phyloP scores from a whole-genome alignment of 371 early-diverging fungal genomes.

The Mucor irregularis region DNA sequence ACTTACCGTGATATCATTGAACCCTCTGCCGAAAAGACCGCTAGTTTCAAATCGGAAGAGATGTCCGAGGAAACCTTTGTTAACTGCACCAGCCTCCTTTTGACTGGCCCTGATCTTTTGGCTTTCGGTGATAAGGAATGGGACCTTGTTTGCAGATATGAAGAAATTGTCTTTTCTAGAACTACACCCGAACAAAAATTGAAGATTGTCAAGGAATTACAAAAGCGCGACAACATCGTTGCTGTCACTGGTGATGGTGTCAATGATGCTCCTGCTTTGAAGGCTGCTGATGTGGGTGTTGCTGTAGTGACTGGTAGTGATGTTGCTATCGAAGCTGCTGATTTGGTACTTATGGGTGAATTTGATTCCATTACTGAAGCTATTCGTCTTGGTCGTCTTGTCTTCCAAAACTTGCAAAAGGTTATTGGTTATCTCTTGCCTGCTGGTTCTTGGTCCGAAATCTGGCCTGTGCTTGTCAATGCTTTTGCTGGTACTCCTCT shows the following conservation, averaged over 20 bases:
- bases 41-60: not conserved
- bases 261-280: slow-evolving; percentile 87
- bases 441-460: slow-evolving; percentile 68
- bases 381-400: slow-evolving; percentile 75
- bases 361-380: slow-evolving; percentile 70
- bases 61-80: too few relatives aligned
- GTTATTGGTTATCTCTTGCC: slow-evolving; percentile 74
- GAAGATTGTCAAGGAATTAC: slow-evolving; percentile 68
- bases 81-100: not conserved
- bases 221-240: slow-evolving; percentile 61
- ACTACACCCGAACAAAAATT: slow-evolving; percentile 85
- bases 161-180: slow-evolving; percentile 80
- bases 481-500: slow-evolving; percentile 66
- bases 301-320: slow-evolving; percentile 75
- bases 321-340: slow-evolving; percentile 76
- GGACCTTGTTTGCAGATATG: slow-evolving; percentile 56
- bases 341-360: slow-evolving; percentile 69
- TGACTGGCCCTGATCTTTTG: slow-evolving; percentile 54
- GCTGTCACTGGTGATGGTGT: slow-evolving; percentile 91
- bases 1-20: slow-evolving; percentile 8
- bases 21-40: slow-evolving; percentile 6
- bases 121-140: slow-evolving; percentile 52
- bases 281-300: slow-evolving; percentile 75
- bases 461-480: slow-evolving; percentile 66
- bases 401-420: slow-evolving; percentile 82